Conservation (phyloP, 2,329 filamentous ascomycete genomes). For the Sporothrix dimorphospora region DNA sequence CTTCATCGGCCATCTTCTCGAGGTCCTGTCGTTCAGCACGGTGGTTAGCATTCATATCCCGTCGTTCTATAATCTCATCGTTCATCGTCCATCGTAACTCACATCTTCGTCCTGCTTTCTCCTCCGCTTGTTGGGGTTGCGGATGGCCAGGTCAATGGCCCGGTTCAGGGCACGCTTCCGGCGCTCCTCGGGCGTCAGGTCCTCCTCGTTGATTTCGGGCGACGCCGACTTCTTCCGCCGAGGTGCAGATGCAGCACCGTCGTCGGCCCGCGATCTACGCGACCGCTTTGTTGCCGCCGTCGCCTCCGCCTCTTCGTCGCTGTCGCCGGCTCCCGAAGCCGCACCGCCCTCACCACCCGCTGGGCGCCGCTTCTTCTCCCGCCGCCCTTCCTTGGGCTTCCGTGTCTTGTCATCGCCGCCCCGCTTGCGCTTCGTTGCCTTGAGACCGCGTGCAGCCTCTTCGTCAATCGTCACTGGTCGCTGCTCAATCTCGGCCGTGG, state of each 20-base stretch:
- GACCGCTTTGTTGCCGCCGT: constrained; percentile 31
- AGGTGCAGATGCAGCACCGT: constrained; percentile 47
- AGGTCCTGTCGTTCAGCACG: constrained; percentile 66
- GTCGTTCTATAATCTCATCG: too few relatives aligned
- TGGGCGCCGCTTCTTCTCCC: constrained; percentile 65
- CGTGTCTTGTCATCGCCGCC: constrained; percentile 55
- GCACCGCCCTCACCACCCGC: constrained; percentile 52
- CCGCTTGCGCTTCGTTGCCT: constrained; percentile 68
- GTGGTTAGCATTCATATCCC: neutral
- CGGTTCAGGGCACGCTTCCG: constrained; percentile 81
- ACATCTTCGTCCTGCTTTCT: constrained; percentile 88
- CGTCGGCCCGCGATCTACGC: constrained; percentile 45
- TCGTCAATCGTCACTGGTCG: constrained; percentile 69
- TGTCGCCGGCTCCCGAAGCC: constrained; percentile 46
- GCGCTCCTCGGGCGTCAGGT: constrained; percentile 81
- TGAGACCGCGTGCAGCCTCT: constrained; percentile 64
- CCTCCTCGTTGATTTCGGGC: constrained; percentile 71
- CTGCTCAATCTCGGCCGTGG: constrained; percentile 65
- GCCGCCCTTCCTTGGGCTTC: constrained; percentile 74
- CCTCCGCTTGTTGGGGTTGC: constrained; percentile 73
- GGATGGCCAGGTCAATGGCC: constrained; percentile 85
- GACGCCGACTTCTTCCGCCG: constrained; percentile 49
- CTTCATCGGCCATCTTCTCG: constrained; percentile 85
- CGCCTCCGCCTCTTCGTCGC: constrained; percentile 47
- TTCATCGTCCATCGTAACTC: constrained; percentile 43